Percentiles rank a stretch among this genome's conserved stretches.
Conservation (phyloP, 805 yeast species). For the Kluyveromyces siamensis region DNA sequence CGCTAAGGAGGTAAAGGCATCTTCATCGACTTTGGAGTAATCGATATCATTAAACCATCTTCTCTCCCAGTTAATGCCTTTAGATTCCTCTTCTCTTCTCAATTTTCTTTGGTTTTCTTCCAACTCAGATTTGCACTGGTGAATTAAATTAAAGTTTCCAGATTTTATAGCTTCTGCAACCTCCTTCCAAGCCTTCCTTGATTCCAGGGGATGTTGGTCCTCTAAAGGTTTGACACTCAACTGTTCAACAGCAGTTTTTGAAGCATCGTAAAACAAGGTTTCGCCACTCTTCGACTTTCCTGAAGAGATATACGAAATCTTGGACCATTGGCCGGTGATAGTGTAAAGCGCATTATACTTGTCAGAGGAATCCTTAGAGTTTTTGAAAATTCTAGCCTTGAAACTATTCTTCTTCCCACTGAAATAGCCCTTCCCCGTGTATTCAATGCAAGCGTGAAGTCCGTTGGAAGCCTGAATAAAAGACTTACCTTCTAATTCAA, state of each 20-base stretch:
- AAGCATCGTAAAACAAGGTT: slow-evolving; percentile 57
- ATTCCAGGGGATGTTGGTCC: slow-evolving; percentile 71
- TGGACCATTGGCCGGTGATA: slow-evolving; percentile 90
- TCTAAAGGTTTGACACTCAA: slow-evolving; percentile 72
- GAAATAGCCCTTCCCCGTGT: slow-evolving; percentile 89
- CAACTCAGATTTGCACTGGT: slow-evolving; percentile 62
- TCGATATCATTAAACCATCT: slow-evolving; percentile 68
- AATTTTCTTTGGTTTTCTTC: slow-evolving; percentile 81
- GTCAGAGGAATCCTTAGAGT: slow-evolving; percentile 40
- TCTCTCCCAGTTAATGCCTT: slow-evolving; percentile 61
- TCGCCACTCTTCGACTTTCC: slow-evolving; percentile 41
- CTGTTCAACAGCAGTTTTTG: slow-evolving; percentile 39
- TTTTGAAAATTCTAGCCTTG: slow-evolving; percentile 71
- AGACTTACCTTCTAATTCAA: slow-evolving; percentile 87
- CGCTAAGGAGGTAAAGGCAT: slow-evolving; percentile 34
- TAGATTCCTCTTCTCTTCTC: slow-evolving; percentile 61
- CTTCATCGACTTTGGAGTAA: slow-evolving; percentile 26
- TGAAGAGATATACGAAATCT: slow-evolving; percentile 51
- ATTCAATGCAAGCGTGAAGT: slow-evolving; percentile 62
- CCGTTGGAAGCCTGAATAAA: slow-evolving; percentile 78
- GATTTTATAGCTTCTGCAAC: slow-evolving; percentile 80
- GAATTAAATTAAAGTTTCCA: slow-evolving; percentile 70
- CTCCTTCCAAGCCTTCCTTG: slow-evolving; percentile 80
- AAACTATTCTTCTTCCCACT: slow-evolving; percentile 89
- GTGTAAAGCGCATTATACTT: slow-evolving; percentile 64